These are phyloP conservation scores for Sarcomyxa edulis DNA, from an alignment of 768 basidiomycete genomes.

Conservation along the genomic window DNA sequence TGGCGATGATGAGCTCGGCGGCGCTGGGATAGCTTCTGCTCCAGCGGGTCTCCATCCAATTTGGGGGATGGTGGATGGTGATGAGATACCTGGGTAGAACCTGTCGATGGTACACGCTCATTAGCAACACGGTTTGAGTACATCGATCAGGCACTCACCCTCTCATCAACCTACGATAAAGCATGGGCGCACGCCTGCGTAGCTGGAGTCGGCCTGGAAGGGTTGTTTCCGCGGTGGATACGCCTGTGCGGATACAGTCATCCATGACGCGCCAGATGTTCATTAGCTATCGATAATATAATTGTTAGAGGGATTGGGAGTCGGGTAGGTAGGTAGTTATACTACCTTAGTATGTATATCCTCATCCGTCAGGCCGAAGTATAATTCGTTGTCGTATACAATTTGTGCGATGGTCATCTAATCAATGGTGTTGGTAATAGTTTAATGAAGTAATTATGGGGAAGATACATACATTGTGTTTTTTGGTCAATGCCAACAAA, in stretches of 20 bases:
- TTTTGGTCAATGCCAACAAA: slow-evolving; percentile 68
- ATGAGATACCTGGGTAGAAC: slow-evolving; percentile 44
- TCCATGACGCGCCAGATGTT: slow-evolving; percentile 93
- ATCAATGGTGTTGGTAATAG: slow-evolving; percentile 6
- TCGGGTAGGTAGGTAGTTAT: not conserved
- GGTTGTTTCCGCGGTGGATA: slow-evolving; percentile 70
- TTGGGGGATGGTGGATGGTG: slow-evolving; percentile 23
- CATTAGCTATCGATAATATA: slow-evolving; percentile 43
- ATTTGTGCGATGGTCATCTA: slow-evolving; percentile 93
- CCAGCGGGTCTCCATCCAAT: slow-evolving; percentile 20
- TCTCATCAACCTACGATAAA: slow-evolving; percentile 88
- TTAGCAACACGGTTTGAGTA: too few relatives aligned
- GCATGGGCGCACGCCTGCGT: slow-evolving; percentile 77
- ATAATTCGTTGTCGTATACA: slow-evolving; percentile 87
- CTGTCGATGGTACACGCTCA: too few relatives aligned
- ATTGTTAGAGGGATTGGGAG: too few relatives aligned
- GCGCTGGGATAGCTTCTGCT: slow-evolving; percentile 16
- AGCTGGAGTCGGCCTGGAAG: slow-evolving; percentile 84
- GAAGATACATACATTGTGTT: slow-evolving; percentile 65
- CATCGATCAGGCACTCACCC: slow-evolving; percentile 45
- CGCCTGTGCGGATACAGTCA: slow-evolving; percentile 81
- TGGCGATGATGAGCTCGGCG: too few relatives aligned
- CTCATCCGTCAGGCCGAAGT: slow-evolving; percentile 69
- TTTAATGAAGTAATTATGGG: slow-evolving; percentile 3
- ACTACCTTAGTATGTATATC: slow-evolving; percentile 70